phyloP scores from a whole-genome alignment of 2,329 filamentous ascomycete species.

The Exophiala spinifera region DNA sequence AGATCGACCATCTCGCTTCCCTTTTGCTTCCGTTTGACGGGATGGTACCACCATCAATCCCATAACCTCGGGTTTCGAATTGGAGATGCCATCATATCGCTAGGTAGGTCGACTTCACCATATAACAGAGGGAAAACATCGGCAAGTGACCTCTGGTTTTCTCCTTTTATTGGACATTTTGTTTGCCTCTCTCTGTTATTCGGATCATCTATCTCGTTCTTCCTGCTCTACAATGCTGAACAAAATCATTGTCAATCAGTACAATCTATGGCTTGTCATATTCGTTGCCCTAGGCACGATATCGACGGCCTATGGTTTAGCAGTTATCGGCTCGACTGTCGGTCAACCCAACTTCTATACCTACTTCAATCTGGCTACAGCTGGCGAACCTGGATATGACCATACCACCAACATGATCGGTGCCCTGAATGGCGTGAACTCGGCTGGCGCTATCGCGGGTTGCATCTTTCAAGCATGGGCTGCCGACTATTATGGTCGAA shows the following conservation, averaged over 20 bases:
- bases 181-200: background rate
- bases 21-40: background rate
- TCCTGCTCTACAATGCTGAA: conserved; percentile 13
- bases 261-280: conserved; percentile 35
- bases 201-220: background rate
- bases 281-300: conserved; percentile 37
- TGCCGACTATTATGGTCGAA: conserved; percentile 37
- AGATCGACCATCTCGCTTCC: background rate
- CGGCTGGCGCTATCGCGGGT: conserved; percentile 41
- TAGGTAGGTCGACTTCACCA: background rate
- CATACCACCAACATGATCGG: conserved; percentile 44
- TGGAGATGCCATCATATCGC: background rate
- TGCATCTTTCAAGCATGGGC: conserved; percentile 41
- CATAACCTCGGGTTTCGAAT: conserved; percentile 2
- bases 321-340: conserved; percentile 44
- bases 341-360: conserved; percentile 47
- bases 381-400: conserved; percentile 40
- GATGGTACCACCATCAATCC: background rate
- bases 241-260: conserved; percentile 30
- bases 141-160: background rate
- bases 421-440: conserved; percentile 46
- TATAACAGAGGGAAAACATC: background rate
- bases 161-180: background rate
- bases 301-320: conserved; percentile 35
- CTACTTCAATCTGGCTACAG: conserved; percentile 40